Percentiles rank a stretch among this genome's conserved stretches.
Conservation (phyloP, 140 eudicot species). For the Stevia rebaudiana region DNA sequence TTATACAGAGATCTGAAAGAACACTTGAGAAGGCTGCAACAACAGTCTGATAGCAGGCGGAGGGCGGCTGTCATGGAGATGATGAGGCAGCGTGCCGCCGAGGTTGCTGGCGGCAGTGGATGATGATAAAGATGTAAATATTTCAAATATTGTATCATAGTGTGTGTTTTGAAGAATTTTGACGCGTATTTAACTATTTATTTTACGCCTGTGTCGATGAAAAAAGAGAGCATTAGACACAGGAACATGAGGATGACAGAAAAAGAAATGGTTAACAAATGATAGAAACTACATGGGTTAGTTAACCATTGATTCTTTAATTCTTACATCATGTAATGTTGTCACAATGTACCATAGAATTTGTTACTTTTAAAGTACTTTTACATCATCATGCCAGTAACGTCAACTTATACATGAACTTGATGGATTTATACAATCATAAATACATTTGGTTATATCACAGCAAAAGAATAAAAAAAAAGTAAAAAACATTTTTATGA, state of each 20-base stretch:
- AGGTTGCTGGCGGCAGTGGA: constrained; percentile 47
- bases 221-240: constrained; percentile 18
- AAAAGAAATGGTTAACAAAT: constrained; percentile 14
- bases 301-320: constrained; percentile 31
- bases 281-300: constrained; percentile 12
- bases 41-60: constrained; percentile 82
- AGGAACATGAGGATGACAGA: constrained; percentile 21
- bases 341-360: constrained; percentile 23
- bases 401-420: constrained; percentile 2
- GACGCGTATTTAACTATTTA: constrained; percentile 17
- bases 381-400: constrained; percentile 5
- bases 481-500: constrained; percentile 1
- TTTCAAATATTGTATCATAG: constrained; percentile 20
- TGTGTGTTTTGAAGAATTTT: constrained; percentile 16
- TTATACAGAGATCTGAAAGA: constrained; percentile 78
- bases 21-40: constrained; percentile 76
- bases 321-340: constrained; percentile 18
- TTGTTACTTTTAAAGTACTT: not conserved
- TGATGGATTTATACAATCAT: constrained; percentile 15
- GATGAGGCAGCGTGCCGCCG: constrained; percentile 96
- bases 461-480: no score
- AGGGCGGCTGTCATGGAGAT: constrained; percentile 97
- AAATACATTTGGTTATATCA: not conserved
- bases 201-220: constrained; percentile 12
- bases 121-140: constrained; percentile 38